A percentile compares a stretch with the other conserved stretches of the same genome.
Conservation (phyloP, 257 asterid genomes). For the Solanum medicagineum region DNA sequence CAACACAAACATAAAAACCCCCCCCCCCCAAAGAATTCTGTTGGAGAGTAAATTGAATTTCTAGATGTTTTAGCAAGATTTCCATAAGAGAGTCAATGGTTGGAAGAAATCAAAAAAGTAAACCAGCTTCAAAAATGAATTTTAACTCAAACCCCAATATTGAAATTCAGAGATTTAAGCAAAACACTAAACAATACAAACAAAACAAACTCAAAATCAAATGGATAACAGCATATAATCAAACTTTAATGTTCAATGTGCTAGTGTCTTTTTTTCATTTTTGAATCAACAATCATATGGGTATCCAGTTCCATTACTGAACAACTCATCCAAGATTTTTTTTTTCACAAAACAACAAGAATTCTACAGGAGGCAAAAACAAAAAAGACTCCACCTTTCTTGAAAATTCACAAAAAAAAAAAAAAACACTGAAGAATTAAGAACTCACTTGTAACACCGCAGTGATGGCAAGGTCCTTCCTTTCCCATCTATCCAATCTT, state of each 20-base stretch:
- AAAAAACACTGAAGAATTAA: slow-evolving; percentile 2
- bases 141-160: not conserved
- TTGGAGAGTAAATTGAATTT: not conserved
- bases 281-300: slow-evolving; percentile 17
- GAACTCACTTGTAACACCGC: slow-evolving; percentile 99
- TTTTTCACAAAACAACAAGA: not conserved
- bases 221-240: slow-evolving; percentile 9
- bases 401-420: not conserved
- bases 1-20: not conserved
- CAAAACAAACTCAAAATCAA: not conserved
- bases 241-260: slow-evolving; percentile 17
- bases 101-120: not conserved
- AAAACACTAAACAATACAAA: not conserved
- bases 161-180: not conserved
- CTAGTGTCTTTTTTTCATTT: slow-evolving; percentile 4
- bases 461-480: slow-evolving; percentile 99
- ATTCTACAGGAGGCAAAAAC: slow-evolving; percentile 4
- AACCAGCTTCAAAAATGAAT: not conserved
- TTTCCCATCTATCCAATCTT: slow-evolving; percentile 48
- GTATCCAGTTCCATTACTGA: slow-evolving; percentile 12
- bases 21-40: not conserved
- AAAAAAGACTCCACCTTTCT: slow-evolving; percentile 10
- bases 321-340: slow-evolving; percentile 7
- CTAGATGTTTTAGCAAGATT: not conserved
- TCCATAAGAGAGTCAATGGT: slow-evolving; percentile 2